Evolutionary conservation across 495 filamentous ascomycete species (phyloP).

Genomic region (Sabuloglossum arenarium): DNA sequence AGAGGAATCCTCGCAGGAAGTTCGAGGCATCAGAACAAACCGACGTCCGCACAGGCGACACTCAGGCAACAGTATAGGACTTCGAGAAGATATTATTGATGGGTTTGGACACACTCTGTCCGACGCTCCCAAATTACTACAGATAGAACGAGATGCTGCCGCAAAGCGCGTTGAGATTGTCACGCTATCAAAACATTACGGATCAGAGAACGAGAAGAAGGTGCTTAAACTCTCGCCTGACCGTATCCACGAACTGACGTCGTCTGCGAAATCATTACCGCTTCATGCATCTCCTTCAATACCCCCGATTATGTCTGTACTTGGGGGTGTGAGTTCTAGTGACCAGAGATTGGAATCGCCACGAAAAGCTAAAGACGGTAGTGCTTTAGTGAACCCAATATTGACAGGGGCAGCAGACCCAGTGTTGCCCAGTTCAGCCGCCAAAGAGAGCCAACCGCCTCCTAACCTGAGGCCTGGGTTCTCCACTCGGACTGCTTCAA

Average conservation of each 20-base stretch:
- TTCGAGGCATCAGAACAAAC: background rate
- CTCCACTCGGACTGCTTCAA: conserved; percentile 14
- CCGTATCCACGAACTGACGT: conserved; percentile 32
- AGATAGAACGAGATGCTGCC: background rate
- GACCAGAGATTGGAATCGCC: background rate
- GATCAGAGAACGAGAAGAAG: conserved; percentile 14
- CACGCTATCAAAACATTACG: background rate
- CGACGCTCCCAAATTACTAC: background rate
- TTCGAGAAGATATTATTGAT: background rate
- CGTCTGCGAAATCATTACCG: conserved; percentile 29
- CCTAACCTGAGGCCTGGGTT: background rate
- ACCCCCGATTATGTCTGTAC: background rate
- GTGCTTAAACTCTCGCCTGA: conserved; percentile 32
- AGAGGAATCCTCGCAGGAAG: background rate
- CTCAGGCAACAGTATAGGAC: background rate
- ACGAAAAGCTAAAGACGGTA: background rate
- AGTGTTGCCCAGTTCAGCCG: background rate
- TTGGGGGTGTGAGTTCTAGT: background rate
- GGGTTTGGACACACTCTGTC: background rate
- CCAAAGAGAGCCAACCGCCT: background rate
- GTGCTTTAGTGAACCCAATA: background rate
- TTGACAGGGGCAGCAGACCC: background rate
- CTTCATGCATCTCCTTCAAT: conserved; percentile 16
- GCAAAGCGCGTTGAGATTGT: background rate
- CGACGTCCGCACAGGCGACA: background rate